A percentile compares a stretch with the other conserved stretches of the same genome.
Evolutionary conservation across 1,139 yeast genomes (phyloP).

Genomic region (Nematodospora anomalae): DNA sequence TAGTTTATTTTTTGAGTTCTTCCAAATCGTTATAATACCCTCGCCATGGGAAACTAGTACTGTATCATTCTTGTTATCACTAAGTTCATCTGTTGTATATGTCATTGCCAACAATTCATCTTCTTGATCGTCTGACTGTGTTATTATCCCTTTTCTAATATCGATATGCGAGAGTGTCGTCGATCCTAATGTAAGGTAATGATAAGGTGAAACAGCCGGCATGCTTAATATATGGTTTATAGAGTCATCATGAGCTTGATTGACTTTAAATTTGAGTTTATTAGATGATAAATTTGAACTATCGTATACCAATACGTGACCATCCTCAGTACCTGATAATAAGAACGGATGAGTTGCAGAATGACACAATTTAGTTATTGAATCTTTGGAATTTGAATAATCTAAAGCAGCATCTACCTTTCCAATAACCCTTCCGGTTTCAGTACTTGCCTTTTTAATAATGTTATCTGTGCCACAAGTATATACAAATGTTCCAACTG

Average conservation of each 20-base stretch:
- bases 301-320: conserved; percentile 63
- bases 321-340: conserved; percentile 78
- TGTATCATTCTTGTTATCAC: conserved; percentile 57
- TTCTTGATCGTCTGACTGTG: conserved; percentile 84
- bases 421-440: conserved; percentile 72
- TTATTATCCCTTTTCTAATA: conserved; percentile 63
- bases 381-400: conserved; percentile 31
- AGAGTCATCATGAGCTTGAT: conserved; percentile 68
- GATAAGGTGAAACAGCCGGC: conserved; percentile 73
- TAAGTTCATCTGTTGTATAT: conserved; percentile 48
- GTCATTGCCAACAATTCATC: conserved; percentile 83
- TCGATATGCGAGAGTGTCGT: conserved; percentile 82
- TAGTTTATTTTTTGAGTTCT: conserved; percentile 61
- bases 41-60: conserved; percentile 83
- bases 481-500: conserved; percentile 55
- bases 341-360: conserved; percentile 65
- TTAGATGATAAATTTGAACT: conserved; percentile 45
- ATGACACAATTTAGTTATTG: conserved; percentile 61
- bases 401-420: conserved; percentile 41
- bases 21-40: conserved; percentile 93
- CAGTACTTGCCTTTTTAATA: conserved; percentile 70
- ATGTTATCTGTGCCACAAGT: conserved; percentile 81
- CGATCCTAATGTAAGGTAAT: conserved; percentile 78
- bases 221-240: conserved; percentile 71
- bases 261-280: conserved; percentile 42